phyloP scores from a whole-genome alignment of 176 grass and related monocot species.

The Zea mays region Zm-B73-REFERENCE-NAM-5.0 NC_050101.1:21608501-21609000 shows the following conservation, averaged over 20 bases:
- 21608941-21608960: conserved; percentile 65
- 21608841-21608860: background rate
- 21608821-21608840: conserved; percentile 51
- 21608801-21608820: conserved; percentile 78
- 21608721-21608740: no score
- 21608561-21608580: conserved; percentile 74
- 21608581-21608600: conserved; percentile 91
- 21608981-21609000: background rate
- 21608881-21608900: conserved; percentile 33
- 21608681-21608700: conserved; percentile 81
- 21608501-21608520: conserved; percentile 26
- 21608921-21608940: conserved; percentile 74
- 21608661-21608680: conserved; percentile 76
- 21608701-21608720: no score
- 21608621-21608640: conserved; percentile 54
- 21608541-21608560: conserved; percentile 92
- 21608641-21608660: conserved; percentile 47
- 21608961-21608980: conserved; percentile 49
- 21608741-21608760: conserved; percentile 81
- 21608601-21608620: conserved; percentile 62
- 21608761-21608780: conserved; percentile 81
- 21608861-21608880: conserved; percentile 5
- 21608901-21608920: conserved; percentile 50
- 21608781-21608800: conserved; percentile 83
- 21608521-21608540: conserved; percentile 59